phyloP scores from a whole-genome alignment of 305 asterid genomes.

The Fraxinus velutina region DNA sequence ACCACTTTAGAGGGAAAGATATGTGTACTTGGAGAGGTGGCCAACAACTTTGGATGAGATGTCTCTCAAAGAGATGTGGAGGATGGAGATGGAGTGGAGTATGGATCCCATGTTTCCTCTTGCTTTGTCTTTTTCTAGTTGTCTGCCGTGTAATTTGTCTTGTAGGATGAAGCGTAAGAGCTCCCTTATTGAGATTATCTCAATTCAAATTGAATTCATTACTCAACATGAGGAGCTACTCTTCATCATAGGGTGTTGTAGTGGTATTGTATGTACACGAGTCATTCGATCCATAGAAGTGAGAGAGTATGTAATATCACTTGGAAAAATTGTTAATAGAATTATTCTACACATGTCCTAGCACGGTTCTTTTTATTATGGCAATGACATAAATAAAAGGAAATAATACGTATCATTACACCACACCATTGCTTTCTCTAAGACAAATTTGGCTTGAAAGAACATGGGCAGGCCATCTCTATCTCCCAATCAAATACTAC shows the following conservation, averaged over 20 bases:
- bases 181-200: background rate
- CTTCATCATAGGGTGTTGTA: background rate
- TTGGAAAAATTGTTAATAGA: background rate
- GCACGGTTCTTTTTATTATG: background rate
- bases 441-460: background rate
- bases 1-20: background rate
- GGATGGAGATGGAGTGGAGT: background rate
- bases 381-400: background rate
- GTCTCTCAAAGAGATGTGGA: background rate
- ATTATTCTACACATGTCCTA: background rate
- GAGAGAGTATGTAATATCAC: no score
- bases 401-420: background rate
- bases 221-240: background rate
- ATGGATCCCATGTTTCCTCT: background rate
- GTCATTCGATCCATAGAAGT: background rate
- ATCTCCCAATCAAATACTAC: background rate
- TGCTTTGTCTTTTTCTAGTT: background rate
- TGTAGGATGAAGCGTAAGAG: background rate
- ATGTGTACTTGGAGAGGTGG: background rate
- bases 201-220: background rate
- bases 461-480: background rate
- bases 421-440: background rate
- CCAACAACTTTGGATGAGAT: background rate
- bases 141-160: background rate
- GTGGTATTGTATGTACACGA: background rate